Percentiles rank a stretch among this genome's conserved stretches.
These are phyloP conservation scores for Suillus placidus DNA, from an alignment of 768 basidiomycete genomes.

Conservation along the genomic window DNA sequence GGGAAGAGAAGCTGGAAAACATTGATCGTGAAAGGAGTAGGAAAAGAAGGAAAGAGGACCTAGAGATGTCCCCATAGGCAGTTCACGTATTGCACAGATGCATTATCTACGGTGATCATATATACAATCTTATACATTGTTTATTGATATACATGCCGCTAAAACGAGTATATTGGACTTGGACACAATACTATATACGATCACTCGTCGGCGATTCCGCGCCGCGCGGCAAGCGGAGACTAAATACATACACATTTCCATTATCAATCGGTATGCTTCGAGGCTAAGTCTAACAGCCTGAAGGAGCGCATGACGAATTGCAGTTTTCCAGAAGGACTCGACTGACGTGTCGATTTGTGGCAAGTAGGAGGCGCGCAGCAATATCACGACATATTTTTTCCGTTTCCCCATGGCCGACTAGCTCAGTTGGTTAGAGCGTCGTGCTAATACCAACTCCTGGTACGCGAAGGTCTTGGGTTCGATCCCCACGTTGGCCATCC, in stretches of 20 bases:
- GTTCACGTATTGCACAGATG: not conserved
- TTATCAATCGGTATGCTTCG: no score
- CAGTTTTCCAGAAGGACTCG: no score
- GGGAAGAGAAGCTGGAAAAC: constrained; percentile 44
- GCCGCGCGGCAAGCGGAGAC: no score
- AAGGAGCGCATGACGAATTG: no score
- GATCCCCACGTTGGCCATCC: constrained; percentile 75
- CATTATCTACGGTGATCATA: not conserved
- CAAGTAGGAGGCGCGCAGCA: not conserved
- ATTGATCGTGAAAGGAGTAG: constrained; percentile 28
- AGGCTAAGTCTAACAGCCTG: no score
- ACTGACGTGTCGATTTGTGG: no score
- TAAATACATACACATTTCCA: no score
- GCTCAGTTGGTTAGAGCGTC: constrained; percentile 95
- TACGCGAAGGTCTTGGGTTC: constrained; percentile 82
- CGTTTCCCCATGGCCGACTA: constrained; percentile 61
- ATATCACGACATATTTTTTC: not conserved
- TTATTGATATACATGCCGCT: not conserved
- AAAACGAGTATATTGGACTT: not conserved
- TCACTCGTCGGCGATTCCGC: no score
- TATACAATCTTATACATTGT: not conserved
- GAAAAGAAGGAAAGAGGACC: constrained; percentile 21
- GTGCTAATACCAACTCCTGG: constrained; percentile 55
- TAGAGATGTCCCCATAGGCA: constrained; percentile 29
- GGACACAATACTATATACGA: no score